These are phyloP conservation scores for Medakamo hakoo DNA, from an alignment of 139 green algal species.

Conservation along the genomic window DNA sequence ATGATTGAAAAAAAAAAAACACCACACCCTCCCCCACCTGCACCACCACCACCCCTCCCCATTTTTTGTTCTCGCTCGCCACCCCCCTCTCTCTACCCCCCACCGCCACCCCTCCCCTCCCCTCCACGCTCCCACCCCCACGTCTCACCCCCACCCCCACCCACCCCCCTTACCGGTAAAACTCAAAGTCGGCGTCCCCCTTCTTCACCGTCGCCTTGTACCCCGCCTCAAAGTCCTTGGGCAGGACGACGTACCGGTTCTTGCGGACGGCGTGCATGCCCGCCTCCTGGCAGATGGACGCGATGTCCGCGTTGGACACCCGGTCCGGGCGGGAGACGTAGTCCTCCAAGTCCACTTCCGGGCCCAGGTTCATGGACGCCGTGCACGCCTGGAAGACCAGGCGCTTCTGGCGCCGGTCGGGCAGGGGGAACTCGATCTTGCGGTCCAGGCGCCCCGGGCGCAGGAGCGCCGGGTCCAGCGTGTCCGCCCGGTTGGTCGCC, in stretches of 20 bases:
- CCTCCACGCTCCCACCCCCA: too few relatives aligned
- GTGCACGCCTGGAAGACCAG: slow-evolving; percentile 99
- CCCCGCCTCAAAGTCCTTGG: slow-evolving; percentile 98
- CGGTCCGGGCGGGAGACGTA: slow-evolving; percentile 94
- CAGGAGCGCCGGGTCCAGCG: slow-evolving; percentile 91
- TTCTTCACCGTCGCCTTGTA: slow-evolving; percentile 91
- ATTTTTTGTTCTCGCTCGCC: too few relatives aligned
- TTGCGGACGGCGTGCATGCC: slow-evolving; percentile 87
- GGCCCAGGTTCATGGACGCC: slow-evolving; percentile 89
- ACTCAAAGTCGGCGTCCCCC: slow-evolving; percentile 85
- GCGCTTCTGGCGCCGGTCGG: slow-evolving; percentile 93
- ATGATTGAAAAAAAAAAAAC: background rate
- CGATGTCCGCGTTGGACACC: slow-evolving; percentile 92
- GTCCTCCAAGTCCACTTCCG: slow-evolving; percentile 98
- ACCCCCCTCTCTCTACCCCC: too few relatives aligned
- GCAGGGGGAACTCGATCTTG: slow-evolving; percentile 99
- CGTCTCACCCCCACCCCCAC: too few relatives aligned
- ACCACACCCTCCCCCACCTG: too few relatives aligned
- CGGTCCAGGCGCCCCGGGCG: slow-evolving; percentile 89
- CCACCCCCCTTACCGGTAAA: slow-evolving; percentile 97
- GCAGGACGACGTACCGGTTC: slow-evolving; percentile 96
- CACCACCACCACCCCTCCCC: too few relatives aligned
- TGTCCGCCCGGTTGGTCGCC: slow-evolving; percentile 97
- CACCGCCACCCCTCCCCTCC: too few relatives aligned
- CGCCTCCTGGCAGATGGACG: slow-evolving; percentile 71